phyloP scores from a whole-genome alignment of 2,329 filamentous ascomycete genomes.

The Aspergillus sp. region DNA sequence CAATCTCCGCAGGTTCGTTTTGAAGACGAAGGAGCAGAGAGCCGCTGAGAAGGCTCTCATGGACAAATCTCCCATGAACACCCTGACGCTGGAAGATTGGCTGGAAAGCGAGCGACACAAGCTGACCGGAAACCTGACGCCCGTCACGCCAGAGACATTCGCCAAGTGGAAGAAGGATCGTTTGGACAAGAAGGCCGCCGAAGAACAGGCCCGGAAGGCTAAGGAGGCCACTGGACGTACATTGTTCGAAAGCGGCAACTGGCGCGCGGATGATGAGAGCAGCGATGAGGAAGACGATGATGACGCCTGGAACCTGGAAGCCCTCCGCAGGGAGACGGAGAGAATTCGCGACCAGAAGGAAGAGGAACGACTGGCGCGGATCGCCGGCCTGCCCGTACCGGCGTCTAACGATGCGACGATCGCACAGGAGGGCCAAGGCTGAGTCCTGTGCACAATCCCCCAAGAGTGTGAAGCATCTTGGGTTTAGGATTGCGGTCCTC shows the following conservation, averaged over 20 bases:
- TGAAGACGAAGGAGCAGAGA: slow-evolving; percentile 97
- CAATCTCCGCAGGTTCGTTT: slow-evolving; percentile 65
- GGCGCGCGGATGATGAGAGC: slow-evolving; percentile 66
- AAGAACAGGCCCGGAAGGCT: slow-evolving; percentile 82
- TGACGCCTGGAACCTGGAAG: slow-evolving; percentile 72
- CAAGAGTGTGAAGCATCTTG: slow-evolving; percentile 25
- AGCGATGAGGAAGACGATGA: slow-evolving; percentile 61
- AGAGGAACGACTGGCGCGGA: slow-evolving; percentile 60
- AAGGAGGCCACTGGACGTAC: slow-evolving; percentile 95
- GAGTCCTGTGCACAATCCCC: slow-evolving; percentile 17
- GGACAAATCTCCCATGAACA: slow-evolving; percentile 93
- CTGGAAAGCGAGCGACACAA: slow-evolving; percentile 95
- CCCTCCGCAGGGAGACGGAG: slow-evolving; percentile 81
- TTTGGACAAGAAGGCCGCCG: slow-evolving; percentile 90
- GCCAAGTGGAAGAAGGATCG: slow-evolving; percentile 97
- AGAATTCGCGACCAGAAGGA: slow-evolving; percentile 70
- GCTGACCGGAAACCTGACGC: slow-evolving; percentile 84
- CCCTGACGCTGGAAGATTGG: slow-evolving; percentile 95
- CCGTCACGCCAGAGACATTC: slow-evolving; percentile 88
- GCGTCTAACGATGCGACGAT: slow-evolving; percentile 16
- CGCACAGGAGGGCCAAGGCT: slow-evolving; percentile 26
- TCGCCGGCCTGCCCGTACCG: slow-evolving; percentile 28
- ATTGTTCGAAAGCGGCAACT: slow-evolving; percentile 95
- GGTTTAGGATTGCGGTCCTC: slow-evolving; percentile 24
- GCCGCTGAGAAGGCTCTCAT: slow-evolving; percentile 92